Percentiles rank a stretch among this genome's conserved stretches.
Evolutionary conservation across 2,329 filamentous ascomycete species (phyloP).

Genomic region (Talaromyces rugulosus): DNA sequence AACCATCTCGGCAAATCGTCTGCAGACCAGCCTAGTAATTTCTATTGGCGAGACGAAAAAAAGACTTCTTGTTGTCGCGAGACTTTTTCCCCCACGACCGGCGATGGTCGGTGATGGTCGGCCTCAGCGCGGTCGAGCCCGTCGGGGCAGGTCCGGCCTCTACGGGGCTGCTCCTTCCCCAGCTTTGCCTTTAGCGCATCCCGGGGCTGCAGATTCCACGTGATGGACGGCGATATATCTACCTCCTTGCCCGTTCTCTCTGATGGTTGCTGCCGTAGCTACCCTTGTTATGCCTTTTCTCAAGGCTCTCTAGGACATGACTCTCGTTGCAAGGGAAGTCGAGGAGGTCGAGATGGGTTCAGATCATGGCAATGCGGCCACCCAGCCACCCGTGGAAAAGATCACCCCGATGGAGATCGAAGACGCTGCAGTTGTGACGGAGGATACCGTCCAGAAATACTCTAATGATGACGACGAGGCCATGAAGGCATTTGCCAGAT

Average conservation of each 20-base stretch:
- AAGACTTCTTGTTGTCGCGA: neutral
- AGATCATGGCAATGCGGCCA: neutral
- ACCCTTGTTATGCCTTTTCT: neutral
- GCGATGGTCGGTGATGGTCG: neutral
- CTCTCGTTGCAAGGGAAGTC: neutral
- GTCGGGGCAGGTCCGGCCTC: neutral
- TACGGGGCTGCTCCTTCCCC: neutral
- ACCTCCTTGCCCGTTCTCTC: neutral
- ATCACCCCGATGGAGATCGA: neutral
- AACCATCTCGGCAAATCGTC: neutral
- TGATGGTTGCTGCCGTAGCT: neutral
- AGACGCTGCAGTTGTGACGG: neutral
- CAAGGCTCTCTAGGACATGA: neutral
- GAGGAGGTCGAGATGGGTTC: neutral
- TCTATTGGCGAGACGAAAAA: neutral
- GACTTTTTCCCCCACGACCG: neutral
- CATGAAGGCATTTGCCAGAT: slow-evolving; percentile 48
- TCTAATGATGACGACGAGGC: slow-evolving; percentile 54
- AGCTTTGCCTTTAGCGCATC: neutral
- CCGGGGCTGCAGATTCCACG: neutral
- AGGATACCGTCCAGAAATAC: slow-evolving; percentile 31
- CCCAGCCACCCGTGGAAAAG: neutral
- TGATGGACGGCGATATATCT: neutral
- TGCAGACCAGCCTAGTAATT: neutral
- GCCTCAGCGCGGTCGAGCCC: neutral